A percentile compares a stretch with the other conserved stretches of the same genome.
Evolutionary conservation across 768 basidiomycete genomes (phyloP).

Genomic region (Tephrocybe rancida): DNA sequence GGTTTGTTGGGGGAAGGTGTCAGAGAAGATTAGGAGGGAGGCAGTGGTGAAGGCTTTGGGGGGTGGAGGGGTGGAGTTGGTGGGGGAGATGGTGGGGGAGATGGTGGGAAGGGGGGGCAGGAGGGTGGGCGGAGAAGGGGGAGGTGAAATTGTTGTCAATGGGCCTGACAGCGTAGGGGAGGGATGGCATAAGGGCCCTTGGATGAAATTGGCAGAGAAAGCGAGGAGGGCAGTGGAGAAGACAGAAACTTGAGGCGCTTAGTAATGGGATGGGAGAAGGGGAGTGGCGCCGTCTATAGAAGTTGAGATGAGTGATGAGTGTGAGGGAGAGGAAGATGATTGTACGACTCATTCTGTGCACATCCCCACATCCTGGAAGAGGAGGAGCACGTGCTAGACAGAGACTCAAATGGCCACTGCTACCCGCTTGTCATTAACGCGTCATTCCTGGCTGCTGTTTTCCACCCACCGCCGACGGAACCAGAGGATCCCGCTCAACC

Average conservation of each 20-base stretch:
- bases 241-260: slow-evolving; percentile 46
- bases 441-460: slow-evolving; percentile 29
- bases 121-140: no score
- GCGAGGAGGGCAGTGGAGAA: slow-evolving; percentile 66
- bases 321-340: slow-evolving; percentile 70
- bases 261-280: slow-evolving; percentile 27
- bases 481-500: slow-evolving; percentile 1
- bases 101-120: no score
- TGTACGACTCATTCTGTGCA: slow-evolving; percentile 41
- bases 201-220: slow-evolving; percentile 69
- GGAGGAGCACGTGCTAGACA: slow-evolving; percentile 33
- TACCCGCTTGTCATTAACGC: no score
- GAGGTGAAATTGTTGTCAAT: no score
- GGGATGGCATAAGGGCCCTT: slow-evolving; percentile 66
- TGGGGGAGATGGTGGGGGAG: no score
- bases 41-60: no score
- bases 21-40: no score
- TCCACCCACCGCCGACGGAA: slow-evolving; percentile 23
- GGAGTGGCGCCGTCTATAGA: slow-evolving; percentile 62
- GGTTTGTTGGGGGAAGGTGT: no score
- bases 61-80: no score
- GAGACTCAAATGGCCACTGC: slow-evolving; percentile 40
- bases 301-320: slow-evolving; percentile 79
- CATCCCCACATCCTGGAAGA: slow-evolving; percentile 36
- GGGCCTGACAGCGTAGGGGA: no score